Base-by-base conservation (phyloP, 2,329 filamentous ascomycete genomes). In the Alternaria sp. region DNA sequence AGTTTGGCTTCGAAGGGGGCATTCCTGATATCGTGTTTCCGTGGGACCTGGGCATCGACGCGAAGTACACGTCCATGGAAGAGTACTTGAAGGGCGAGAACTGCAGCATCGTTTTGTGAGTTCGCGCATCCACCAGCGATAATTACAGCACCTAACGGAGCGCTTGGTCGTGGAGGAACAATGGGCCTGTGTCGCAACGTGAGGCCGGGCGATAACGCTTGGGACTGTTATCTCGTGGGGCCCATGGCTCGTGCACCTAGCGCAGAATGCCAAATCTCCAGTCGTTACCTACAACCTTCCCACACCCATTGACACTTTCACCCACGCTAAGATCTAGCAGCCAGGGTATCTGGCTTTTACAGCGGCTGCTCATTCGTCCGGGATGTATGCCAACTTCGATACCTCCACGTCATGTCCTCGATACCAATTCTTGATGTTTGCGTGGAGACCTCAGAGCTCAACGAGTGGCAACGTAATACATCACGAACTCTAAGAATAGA, bases 1-100 rank as follows among this genome's bases (percentile, higher is more conserved):
- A 79, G 47, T 80, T 74, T 66, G 79, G 80, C 2, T 81, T 78
- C 59, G 74, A 79, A 67, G 79, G 79, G 0, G 65, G 74, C 1
- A 77, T 81, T 60, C 68, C 71, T 7, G 67, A 67, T 44, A 68
- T 79, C 8, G 63, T 80, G 3, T 71, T 75, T 63, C 74, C 76
- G 9, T 71, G 69, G 67, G 68, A 74, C 50, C 59, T 71, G 25
- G 69, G 61, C 2, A 58, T 73, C 2, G 57, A 70, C 12, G 65
- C 74, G 17, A 62, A 63, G 43, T 55, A 59, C 17, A 74, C 69
- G 21, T 70, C 70, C 1, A 59, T 75, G 40, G 69, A 74, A 51
- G 74, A 77, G 47, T 75, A 75, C 40, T 62, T 77, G 36, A 64
- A 67, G 61, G 54, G 54, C 2, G 61, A 71, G 56, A 72, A 77